A percentile compares a stretch with the other conserved stretches of the same genome.
Evolutionary conservation across 2,329 filamentous ascomycete genomes (phyloP).

Genomic region (Alternaria brassicae): DNA sequence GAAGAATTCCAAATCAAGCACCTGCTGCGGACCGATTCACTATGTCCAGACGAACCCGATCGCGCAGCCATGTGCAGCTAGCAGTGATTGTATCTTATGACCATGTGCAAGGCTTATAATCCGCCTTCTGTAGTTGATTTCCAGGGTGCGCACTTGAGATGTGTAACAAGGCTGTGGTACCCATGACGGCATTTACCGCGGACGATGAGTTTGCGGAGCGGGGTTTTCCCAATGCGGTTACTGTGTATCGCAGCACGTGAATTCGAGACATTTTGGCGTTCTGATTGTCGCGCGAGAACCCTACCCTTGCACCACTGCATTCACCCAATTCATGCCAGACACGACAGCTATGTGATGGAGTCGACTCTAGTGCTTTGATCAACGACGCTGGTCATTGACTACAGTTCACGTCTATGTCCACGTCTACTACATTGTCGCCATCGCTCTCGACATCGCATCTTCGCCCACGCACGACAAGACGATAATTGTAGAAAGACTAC

Average conservation of each 20-base stretch:
- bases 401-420: neutral
- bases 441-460: too few relatives aligned
- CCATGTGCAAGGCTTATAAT: neutral
- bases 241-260: conserved; percentile 27
- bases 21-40: neutral
- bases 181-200: conserved; percentile 4
- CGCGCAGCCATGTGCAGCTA: neutral
- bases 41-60: neutral
- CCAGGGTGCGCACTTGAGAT: neutral
- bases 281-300: conserved; percentile 14
- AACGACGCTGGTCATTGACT: neutral
- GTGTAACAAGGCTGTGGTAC: neutral
- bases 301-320: neutral
- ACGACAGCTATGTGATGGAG: conserved; percentile 7
- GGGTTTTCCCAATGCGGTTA: conserved; percentile 3
- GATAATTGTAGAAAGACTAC: too few relatives aligned
- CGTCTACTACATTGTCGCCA: neutral
- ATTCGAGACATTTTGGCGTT: conserved; percentile 30
- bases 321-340: neutral
- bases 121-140: neutral
- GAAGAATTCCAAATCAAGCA: conserved; percentile 1
- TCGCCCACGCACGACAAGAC: too few relatives aligned
- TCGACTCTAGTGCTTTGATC: neutral
- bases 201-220: conserved; percentile 1
- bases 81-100: neutral